Conservation (phyloP, 257 asterid genomes). For the Lycium barbarum region DNA sequence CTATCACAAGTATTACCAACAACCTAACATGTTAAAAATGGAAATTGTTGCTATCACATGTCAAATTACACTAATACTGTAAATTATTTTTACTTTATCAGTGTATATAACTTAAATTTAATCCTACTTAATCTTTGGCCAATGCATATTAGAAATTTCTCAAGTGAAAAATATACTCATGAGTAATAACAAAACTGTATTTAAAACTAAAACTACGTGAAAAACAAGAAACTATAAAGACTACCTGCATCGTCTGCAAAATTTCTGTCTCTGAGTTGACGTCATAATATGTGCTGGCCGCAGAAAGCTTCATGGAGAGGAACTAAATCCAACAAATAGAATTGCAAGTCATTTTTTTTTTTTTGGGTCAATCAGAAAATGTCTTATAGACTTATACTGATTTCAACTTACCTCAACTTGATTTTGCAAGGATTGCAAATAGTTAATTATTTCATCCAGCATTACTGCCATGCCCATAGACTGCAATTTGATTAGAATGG, state of each 20-base stretch:
- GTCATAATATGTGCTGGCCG: constrained; percentile 65
- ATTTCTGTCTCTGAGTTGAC: constrained; percentile 63
- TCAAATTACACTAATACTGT: background rate
- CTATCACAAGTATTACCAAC: background rate
- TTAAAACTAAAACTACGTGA: too few species aligned
- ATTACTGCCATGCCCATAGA: constrained; percentile 94
- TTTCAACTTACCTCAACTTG: constrained; percentile 75
- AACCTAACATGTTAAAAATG: too few species aligned
- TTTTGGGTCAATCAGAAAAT: background rate
- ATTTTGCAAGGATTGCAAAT: constrained; percentile 83
- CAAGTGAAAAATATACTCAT: background rate
- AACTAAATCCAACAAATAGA: constrained; percentile 48
- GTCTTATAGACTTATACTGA: background rate
- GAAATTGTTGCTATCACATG: background rate
- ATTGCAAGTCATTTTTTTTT: constrained; percentile 1
- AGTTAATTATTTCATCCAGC: constrained; percentile 89
- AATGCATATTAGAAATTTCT: background rate
- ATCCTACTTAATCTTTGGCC: background rate
- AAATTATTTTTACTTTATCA: background rate
- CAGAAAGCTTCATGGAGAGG: constrained; percentile 85
- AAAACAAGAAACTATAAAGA: background rate
- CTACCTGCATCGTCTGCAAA: constrained; percentile 63
- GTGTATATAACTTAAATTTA: background rate
- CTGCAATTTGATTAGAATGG: constrained; percentile 48
- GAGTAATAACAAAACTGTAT: background rate